Percentiles rank a stretch among this genome's conserved stretches.
Evolutionary conservation across 352 stramenopile species (phyloP).

Genomic region (Pythium volutum): DNA sequence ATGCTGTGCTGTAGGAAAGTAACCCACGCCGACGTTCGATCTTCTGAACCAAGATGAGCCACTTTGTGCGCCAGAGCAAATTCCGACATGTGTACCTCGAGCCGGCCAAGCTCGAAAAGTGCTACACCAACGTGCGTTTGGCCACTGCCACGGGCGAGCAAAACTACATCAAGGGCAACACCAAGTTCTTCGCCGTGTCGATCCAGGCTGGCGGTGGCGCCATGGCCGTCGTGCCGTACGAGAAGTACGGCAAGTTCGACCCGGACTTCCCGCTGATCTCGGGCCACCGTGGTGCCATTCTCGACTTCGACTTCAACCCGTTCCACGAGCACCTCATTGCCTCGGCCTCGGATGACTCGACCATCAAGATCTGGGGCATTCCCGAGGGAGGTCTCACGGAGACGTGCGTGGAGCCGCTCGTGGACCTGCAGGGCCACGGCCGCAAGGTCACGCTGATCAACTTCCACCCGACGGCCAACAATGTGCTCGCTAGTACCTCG

Average conservation of each 20-base stretch:
- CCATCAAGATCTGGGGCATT: conserved; percentile 97
- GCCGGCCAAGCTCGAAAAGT: conserved; percentile 92
- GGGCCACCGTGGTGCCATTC: conserved; percentile 94
- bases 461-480: conserved; percentile 97
- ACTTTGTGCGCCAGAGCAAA: conserved; percentile 97
- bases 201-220: conserved; percentile 86
- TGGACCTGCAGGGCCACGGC: conserved; percentile 95
- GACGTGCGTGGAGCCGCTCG: conserved; percentile 94
- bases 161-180: conserved; percentile 99
- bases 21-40: not conserved
- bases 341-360: conserved; percentile 96
- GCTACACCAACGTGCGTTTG: conserved; percentile 91
- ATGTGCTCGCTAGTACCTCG: conserved; percentile 95
- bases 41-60: conserved; percentile 68
- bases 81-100: conserved; percentile 99
- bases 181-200: conserved; percentile 98
- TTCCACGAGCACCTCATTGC: conserved; percentile 96
- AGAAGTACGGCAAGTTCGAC: conserved; percentile 94
- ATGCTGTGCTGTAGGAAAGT: conserved; percentile 14
- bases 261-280: conserved; percentile 93
- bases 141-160: conserved; percentile 98
- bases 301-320: conserved; percentile 99
- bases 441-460: conserved; percentile 97
- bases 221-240: conserved; percentile 94
- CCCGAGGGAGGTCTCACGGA: conserved; percentile 92